Evolutionary conservation across 139 green algal species (phyloP).

Genomic region (Marvania coccoides): DNA sequence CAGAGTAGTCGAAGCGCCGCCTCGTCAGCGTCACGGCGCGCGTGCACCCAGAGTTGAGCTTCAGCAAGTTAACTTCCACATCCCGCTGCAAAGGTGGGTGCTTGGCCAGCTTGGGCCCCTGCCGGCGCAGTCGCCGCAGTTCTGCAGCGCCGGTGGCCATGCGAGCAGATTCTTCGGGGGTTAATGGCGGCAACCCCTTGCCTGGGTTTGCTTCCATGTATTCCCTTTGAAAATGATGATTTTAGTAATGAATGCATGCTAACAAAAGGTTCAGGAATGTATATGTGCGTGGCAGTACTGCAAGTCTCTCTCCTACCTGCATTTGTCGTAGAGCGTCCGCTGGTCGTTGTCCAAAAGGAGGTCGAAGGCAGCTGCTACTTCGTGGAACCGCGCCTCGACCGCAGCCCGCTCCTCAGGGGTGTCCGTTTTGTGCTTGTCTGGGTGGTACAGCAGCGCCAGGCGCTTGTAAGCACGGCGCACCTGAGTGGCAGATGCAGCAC

Average conservation of each 20-base stretch:
- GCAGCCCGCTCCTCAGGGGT: conserved; percentile 24
- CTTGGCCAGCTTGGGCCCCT: conserved; percentile 23
- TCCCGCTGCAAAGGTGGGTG: conserved; percentile 19
- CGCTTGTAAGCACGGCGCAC: conserved; percentile 14
- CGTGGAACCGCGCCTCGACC: conserved; percentile 32
- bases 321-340: conserved; percentile 35
- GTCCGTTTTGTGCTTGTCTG: conserved; percentile 41
- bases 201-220: conserved; percentile 27
- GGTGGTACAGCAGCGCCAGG: conserved; percentile 31
- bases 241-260: too few species aligned
- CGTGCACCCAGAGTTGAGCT: conserved; percentile 25
- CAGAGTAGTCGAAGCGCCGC: conserved; percentile 12
- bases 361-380: conserved; percentile 31
- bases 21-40: conserved; percentile 13
- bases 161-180: conserved; percentile 14
- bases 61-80: conserved; percentile 10
- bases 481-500: conserved; percentile 9
- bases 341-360: conserved; percentile 17
- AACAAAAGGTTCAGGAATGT: too few species aligned
- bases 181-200: conserved; percentile 17
- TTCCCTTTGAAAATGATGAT: too few species aligned
- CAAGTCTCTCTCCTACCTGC: too few species aligned
- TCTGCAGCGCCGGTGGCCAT: conserved; percentile 24
- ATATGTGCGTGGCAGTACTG: too few species aligned
- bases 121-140: conserved; percentile 17